A percentile compares a stretch with the other conserved stretches of the same genome.
These are phyloP conservation scores for Saccharomycopsis sp. DNA, from an alignment of 805 yeast genomes.

Conservation along the genomic window DNA sequence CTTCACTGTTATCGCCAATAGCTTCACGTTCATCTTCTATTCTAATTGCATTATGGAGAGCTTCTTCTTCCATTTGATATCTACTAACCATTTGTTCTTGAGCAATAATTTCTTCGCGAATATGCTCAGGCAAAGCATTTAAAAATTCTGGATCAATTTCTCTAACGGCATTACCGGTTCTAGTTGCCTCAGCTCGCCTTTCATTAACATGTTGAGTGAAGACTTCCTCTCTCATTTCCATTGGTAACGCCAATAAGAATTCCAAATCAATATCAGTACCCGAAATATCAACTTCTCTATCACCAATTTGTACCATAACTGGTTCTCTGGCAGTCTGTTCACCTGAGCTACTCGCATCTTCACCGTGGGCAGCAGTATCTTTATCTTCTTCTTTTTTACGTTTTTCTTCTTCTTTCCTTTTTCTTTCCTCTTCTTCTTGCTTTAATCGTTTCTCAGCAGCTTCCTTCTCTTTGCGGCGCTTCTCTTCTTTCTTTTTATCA, in stretches of 20 bases:
- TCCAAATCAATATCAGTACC: slow-evolving; percentile 92
- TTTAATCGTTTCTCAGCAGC: slow-evolving; percentile 26
- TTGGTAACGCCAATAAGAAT: slow-evolving; percentile 83
- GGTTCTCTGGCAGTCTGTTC: slow-evolving; percentile 36
- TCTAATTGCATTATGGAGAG: slow-evolving; percentile 18
- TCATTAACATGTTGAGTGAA: slow-evolving; percentile 78
- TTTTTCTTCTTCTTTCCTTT: slow-evolving; percentile 27
- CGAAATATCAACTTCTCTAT: slow-evolving; percentile 71
- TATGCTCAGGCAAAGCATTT: slow-evolving; percentile 64
- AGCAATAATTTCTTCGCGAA: slow-evolving; percentile 55
- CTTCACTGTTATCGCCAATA: background rate
- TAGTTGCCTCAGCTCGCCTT: slow-evolving; percentile 51
- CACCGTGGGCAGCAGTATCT: slow-evolving; percentile 5
- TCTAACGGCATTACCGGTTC: slow-evolving; percentile 39
- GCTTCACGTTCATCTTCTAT: slow-evolving; percentile 17
- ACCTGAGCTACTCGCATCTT: slow-evolving; percentile 12
- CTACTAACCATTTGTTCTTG: slow-evolving; percentile 45
- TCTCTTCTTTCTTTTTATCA: slow-evolving; percentile 24
- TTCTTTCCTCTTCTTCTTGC: slow-evolving; percentile 27
- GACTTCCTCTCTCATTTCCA: slow-evolving; percentile 88
- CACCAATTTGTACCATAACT: slow-evolving; percentile 66
- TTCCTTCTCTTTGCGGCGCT: slow-evolving; percentile 24
- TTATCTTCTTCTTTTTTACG: slow-evolving; percentile 25
- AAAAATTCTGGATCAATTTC: slow-evolving; percentile 78
- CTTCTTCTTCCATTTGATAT: slow-evolving; percentile 23